Evolutionary conservation across 1,284 basidiomycete genomes (phyloP).

Genomic region (Malassezia vespertilionis): DNA sequence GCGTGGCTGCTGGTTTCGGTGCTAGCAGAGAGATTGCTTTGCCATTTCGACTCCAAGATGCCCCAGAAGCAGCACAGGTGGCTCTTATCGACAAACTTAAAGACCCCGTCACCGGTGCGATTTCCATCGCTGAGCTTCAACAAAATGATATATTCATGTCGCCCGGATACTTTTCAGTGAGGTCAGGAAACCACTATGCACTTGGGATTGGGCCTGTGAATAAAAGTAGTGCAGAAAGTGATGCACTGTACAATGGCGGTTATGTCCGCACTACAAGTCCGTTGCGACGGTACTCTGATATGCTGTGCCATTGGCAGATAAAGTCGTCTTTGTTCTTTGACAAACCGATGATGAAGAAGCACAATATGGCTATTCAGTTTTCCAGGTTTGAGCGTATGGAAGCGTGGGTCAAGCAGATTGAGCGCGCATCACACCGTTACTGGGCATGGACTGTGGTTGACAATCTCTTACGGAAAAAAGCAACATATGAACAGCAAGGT

Average conservation of each 20-base stretch:
- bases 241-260: slow-evolving; percentile 20
- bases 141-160: slow-evolving; percentile 10
- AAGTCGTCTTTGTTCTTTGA: slow-evolving; percentile 50
- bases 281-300: slow-evolving; percentile 70
- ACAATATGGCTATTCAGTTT: slow-evolving; percentile 14
- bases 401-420: slow-evolving; percentile 16
- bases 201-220: slow-evolving; percentile 58
- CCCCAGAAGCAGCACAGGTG: slow-evolving; percentile 48
- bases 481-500: background rate
- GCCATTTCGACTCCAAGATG: slow-evolving; percentile 56
- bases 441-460: slow-evolving; percentile 23
- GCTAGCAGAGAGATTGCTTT: slow-evolving; percentile 57
- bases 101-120: slow-evolving; percentile 14
- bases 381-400: slow-evolving; percentile 28
- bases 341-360: background rate
- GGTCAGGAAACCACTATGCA: slow-evolving; percentile 58
- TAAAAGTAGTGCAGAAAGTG: slow-evolving; percentile 1
- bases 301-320: slow-evolving; percentile 87
- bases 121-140: slow-evolving; percentile 18
- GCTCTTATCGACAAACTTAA: slow-evolving; percentile 19
- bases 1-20: slow-evolving; percentile 65
- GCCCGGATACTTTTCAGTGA: slow-evolving; percentile 11
- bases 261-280: slow-evolving; percentile 82
- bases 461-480: slow-evolving; percentile 10
- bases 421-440: slow-evolving; percentile 18